Evolutionary conservation across 129 eudicot genomes (phyloP).

Genomic region (Flaveria bidentis): DNA sequence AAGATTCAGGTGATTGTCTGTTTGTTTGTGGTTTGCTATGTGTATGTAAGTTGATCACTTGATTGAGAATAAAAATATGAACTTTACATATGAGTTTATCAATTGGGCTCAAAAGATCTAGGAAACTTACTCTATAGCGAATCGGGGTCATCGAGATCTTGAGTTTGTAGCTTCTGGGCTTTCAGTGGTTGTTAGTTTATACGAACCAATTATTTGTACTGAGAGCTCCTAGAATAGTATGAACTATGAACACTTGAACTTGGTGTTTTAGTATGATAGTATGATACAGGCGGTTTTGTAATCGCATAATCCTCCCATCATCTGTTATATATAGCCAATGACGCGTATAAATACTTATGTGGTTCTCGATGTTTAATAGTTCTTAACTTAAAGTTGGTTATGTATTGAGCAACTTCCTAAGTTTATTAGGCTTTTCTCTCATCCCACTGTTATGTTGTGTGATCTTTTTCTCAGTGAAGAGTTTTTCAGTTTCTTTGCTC

Average conservation of each 20-base stretch:
- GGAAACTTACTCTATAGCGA: not conserved
- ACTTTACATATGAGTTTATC: not conserved
- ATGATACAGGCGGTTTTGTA: not conserved
- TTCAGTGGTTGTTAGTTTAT: not conserved
- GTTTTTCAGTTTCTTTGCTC: no score
- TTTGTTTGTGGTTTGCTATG: not conserved
- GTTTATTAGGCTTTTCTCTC: not conserved
- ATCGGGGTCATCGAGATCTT: conserved; percentile 8
- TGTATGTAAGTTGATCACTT: not conserved
- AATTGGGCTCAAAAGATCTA: not conserved
- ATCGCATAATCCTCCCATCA: not conserved
- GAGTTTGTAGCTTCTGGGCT: conserved; percentile 10
- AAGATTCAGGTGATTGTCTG: not conserved
- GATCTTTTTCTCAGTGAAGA: not conserved
- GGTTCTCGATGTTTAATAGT: no score
- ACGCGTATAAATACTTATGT: not conserved
- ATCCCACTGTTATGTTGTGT: not conserved
- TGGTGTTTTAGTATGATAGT: not conserved
- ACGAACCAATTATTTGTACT: not conserved
- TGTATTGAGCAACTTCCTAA: not conserved
- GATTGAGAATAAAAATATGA: not conserved
- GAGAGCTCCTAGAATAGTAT: not conserved
- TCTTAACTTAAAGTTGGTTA: no score
- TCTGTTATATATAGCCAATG: no score
- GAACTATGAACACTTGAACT: not conserved